These are phyloP conservation scores for Solanum aculeatissimum DNA, from an alignment of 305 asterid species.

Conservation along the genomic window DNA sequence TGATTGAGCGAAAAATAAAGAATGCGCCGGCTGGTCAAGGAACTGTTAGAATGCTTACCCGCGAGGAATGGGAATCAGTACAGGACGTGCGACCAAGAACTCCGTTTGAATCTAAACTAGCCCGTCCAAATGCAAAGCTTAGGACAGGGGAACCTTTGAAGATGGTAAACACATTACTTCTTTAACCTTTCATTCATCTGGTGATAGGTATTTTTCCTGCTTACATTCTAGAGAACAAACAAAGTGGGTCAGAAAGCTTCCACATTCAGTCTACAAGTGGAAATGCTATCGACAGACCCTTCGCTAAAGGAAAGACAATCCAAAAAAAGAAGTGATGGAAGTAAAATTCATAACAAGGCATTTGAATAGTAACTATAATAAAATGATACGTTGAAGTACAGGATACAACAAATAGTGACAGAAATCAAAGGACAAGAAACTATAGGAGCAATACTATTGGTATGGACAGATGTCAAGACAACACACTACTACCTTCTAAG, in stretches of 20 bases:
- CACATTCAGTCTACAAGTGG: not conserved
- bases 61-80: constrained; percentile 85
- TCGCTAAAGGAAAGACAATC: not conserved
- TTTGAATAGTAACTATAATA: not conserved
- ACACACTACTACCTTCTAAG: not conserved
- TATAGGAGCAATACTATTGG: not conserved
- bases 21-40: constrained; percentile 93
- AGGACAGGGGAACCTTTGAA: constrained; percentile 66
- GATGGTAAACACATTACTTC: constrained; percentile 29
- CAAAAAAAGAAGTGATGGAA: not conserved
- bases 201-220: not conserved
- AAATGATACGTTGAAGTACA: not conserved
- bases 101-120: constrained; percentile 76
- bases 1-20: constrained; percentile 57
- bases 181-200: not conserved
- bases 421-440: not conserved
- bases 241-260: not conserved
- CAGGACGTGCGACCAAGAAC: constrained; percentile 76
- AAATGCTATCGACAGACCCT: not conserved
- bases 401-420: not conserved
- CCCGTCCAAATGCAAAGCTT: constrained; percentile 81
- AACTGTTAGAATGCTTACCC: constrained; percentile 77
- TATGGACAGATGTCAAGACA: not conserved
- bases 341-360: not conserved
- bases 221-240: not conserved